These are phyloP conservation scores for Thalia dealbata DNA, from an alignment of 176 grass and related monocot genomes.

Conservation along the genomic window DNA sequence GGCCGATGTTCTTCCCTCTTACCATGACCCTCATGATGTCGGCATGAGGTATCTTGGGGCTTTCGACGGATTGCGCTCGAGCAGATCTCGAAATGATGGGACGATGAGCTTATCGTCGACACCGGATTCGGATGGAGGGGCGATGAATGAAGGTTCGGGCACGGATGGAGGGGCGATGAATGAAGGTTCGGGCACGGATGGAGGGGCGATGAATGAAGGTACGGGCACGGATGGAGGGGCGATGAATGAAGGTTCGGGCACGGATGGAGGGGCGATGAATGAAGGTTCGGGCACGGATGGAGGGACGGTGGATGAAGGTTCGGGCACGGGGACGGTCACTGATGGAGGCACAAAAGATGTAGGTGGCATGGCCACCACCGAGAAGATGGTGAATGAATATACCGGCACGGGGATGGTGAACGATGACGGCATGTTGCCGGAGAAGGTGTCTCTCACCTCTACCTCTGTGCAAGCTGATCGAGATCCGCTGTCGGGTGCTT, in stretches of 20 bases:
- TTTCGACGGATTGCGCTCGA: constrained; percentile 7
- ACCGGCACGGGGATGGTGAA: no score
- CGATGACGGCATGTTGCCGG: constrained; percentile 28
- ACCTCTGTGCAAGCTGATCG: constrained; percentile 9
- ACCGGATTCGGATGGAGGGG: constrained; percentile 43
- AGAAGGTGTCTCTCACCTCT: constrained; percentile 36
- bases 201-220: no score
- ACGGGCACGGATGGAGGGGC: no score
- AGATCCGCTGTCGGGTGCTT: constrained; percentile 12
- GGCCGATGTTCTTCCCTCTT: not conserved
- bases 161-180: no score
- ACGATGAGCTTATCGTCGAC: constrained; percentile 26
- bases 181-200: no score
- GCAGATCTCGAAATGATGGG: constrained; percentile 19
- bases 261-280: not conserved
- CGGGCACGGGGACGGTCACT: not conserved
- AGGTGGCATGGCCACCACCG: no score
- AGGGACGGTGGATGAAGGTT: not conserved
- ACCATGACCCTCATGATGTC: not conserved
- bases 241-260: no score
- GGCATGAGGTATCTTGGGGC: constrained; percentile 16
- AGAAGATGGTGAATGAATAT: no score
- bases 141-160: not conserved
- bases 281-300: constrained; percentile 31
- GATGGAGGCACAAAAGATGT: no score